Evolutionary conservation across 805 yeast genomes (phyloP).

Genomic region (Candida pseudofarinosa): DNA sequence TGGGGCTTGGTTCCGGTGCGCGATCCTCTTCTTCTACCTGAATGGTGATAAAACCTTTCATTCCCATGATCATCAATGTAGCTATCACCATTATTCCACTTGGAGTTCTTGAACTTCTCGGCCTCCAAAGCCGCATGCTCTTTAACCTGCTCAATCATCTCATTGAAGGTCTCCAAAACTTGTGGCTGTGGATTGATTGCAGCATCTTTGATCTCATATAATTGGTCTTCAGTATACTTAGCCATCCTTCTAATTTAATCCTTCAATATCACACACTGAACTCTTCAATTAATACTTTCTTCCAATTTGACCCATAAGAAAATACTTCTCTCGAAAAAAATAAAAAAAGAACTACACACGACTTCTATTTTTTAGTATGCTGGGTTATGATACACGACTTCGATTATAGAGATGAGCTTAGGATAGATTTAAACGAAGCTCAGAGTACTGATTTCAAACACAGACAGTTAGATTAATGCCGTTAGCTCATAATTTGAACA

Average conservation of each 20-base stretch:
- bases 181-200: constrained; percentile 60
- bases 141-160: constrained; percentile 62
- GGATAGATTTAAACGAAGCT: too few species aligned
- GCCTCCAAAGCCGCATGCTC: constrained; percentile 35
- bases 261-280: not conserved
- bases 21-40: constrained; percentile 63
- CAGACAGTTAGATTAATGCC: too few species aligned
- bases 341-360: constrained; percentile 12
- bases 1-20: constrained; percentile 43
- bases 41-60: constrained; percentile 42
- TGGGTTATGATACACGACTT: not conserved
- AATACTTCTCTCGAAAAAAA: constrained; percentile 6
- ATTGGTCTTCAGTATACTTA: constrained; percentile 69
- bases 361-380: constrained; percentile 10
- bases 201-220: constrained; percentile 51
- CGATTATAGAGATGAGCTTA: too few species aligned
- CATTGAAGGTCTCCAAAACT: constrained; percentile 61
- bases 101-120: constrained; percentile 22
- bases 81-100: constrained; percentile 39
- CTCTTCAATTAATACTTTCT: not conserved
- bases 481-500: constrained; percentile 59
- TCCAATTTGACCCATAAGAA: not conserved
- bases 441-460: too few species aligned
- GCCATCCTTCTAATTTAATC: constrained; percentile 32
- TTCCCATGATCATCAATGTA: constrained; percentile 43